Conservation (phyloP, 495 filamentous ascomycete genomes). For the Pyrenula aspistea region DNA sequence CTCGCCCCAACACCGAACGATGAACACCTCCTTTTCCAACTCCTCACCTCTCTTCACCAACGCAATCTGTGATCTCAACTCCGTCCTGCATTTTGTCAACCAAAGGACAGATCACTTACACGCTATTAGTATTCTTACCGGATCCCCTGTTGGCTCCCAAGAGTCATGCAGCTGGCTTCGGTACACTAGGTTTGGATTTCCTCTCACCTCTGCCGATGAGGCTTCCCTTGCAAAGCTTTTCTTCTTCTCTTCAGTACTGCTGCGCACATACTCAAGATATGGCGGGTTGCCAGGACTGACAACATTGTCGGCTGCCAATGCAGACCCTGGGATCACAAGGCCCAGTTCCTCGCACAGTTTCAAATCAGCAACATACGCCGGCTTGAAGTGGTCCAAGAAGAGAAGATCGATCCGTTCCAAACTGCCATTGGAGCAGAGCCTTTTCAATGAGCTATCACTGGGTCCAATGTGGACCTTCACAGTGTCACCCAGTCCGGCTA, state of each 20-base stretch:
- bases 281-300: constrained; percentile 57
- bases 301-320: constrained; percentile 60
- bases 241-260: constrained; percentile 36
- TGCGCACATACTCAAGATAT: constrained; percentile 53
- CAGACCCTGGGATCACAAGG: constrained; percentile 40
- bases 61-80: constrained; percentile 58
- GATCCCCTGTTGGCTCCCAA: constrained; percentile 51
- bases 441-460: constrained; percentile 39
- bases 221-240: constrained; percentile 17
- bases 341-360: constrained; percentile 55
- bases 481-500: constrained; percentile 53
- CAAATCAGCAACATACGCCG: constrained; percentile 49
- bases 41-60: constrained; percentile 30
- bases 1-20: background rate
- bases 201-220: constrained; percentile 33
- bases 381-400: constrained; percentile 63
- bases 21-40: background rate
- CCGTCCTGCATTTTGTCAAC: constrained; percentile 43
- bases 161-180: constrained; percentile 52
- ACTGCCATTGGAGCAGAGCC: constrained; percentile 31
- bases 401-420: constrained; percentile 46
- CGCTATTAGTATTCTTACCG: constrained; percentile 25
- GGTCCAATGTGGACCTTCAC: constrained; percentile 56
- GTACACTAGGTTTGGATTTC: constrained; percentile 62
- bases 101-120: constrained; percentile 6